Base-by-base conservation (phyloP, 192 early-diverging fungal species). In the Backusella luteola region DNA sequence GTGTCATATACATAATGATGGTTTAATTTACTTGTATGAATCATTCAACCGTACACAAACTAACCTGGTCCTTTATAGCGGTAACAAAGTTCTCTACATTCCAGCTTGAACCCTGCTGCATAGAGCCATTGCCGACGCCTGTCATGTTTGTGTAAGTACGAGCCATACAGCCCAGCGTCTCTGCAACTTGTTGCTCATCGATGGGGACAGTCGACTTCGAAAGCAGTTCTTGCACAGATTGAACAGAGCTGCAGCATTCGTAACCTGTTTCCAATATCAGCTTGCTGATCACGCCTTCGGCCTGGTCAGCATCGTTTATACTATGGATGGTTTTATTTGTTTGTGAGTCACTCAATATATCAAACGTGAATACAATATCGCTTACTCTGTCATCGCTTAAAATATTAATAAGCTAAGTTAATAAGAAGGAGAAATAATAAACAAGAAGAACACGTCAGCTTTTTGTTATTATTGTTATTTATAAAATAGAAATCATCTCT, bases 131-230 rank as follows among this genome's bases (percentile, higher is more conserved):
- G 73, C 76, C 68, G 72, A 76, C 71, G 63, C 82, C 76, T 66
- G 82, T 84, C 63, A 84, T 79, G 35, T 84, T 84, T 17, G 77
- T 76, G 67, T 81, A 84, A 9, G 85, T 89, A 35, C 74, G 68
- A 8, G 85, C 86, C 88, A 95, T 93, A 85, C 91, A 88, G 21
- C 87, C 89, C 38, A 95, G 53, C 6, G 82, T 80, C 26, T 88
- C 86, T 17, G 91, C 90, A 23, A 94, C 87, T 66, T 87, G 85
- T 23, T 85, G 75, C 49, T 88, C 89, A 23, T 77, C 69, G 1
- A 85, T 79, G 15, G 70, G 69, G 36, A 78, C 77, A 59, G 79
- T 81, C 5, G 77, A 77, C 69, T 89, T 80, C 34, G 71, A 77
- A 41, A 90, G 52, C 12, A 88, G 12, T 42, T 85, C 83, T 41